Conservation (phyloP, 768 basidiomycete genomes). For the Boletus vermiculosoides region DNA sequence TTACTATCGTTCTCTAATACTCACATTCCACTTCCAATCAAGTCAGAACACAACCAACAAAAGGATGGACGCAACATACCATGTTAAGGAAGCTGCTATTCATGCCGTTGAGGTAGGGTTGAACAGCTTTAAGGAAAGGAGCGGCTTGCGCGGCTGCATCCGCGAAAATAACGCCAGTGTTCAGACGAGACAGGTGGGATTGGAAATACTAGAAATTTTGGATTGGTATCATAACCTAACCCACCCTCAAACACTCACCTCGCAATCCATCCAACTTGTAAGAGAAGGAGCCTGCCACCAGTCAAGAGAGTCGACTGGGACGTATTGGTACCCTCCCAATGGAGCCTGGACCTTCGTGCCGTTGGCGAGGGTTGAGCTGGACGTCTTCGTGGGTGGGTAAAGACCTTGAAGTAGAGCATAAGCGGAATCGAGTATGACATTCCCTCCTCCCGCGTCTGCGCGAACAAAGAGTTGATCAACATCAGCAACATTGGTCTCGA, state of each 20-base stretch:
- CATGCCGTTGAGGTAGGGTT: slow-evolving; percentile 67
- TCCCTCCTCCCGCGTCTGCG: slow-evolving; percentile 78
- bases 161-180: slow-evolving; percentile 47
- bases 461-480: slow-evolving; percentile 68
- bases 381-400: slow-evolving; percentile 69
- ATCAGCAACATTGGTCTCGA: slow-evolving; percentile 64
- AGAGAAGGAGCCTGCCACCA: slow-evolving; percentile 56
- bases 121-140: slow-evolving; percentile 62
- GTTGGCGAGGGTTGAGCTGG: slow-evolving; percentile 70
- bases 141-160: slow-evolving; percentile 50
- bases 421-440: slow-evolving; percentile 79
- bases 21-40: slow-evolving; percentile 66
- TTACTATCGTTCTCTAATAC: slow-evolving; percentile 20
- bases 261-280: slow-evolving; percentile 76
- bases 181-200: slow-evolving; percentile 24
- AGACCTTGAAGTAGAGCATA: slow-evolving; percentile 82
- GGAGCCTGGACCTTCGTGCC: slow-evolving; percentile 67
- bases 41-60: slow-evolving; percentile 9
- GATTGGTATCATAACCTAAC: background rate
- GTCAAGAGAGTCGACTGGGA: slow-evolving; percentile 63
- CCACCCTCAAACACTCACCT: slow-evolving; percentile 30
- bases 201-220: slow-evolving; percentile 27
- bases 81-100: slow-evolving; percentile 64
- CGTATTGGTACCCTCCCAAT: slow-evolving; percentile 83
- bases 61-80: slow-evolving; percentile 40